Percentiles rank a stretch among this genome's conserved stretches.
Conservation (phyloP, 2,329 filamentous ascomycete genomes). For the Talaromyces verruculosus region DNA sequence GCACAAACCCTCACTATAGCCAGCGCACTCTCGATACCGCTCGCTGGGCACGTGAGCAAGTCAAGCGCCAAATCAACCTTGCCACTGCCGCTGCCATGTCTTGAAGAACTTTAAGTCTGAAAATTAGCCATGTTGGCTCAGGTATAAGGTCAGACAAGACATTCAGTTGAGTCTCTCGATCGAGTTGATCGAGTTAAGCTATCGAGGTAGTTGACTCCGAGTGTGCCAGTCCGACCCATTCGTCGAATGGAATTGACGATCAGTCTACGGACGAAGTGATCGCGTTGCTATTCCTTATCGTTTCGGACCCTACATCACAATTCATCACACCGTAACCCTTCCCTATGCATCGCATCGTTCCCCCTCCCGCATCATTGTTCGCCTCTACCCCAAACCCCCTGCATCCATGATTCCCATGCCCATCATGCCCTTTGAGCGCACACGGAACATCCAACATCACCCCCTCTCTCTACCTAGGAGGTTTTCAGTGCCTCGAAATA, state of each 20-base stretch:
- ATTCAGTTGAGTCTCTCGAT: not conserved
- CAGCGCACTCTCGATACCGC: constrained; percentile 87
- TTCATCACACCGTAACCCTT: constrained; percentile 15
- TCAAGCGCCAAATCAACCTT: constrained; percentile 73
- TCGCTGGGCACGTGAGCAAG: constrained; percentile 94
- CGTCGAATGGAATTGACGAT: not conserved
- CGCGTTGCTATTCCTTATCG: not conserved
- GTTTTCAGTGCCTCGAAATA: constrained; percentile 18
- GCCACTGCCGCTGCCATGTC: constrained; percentile 41
- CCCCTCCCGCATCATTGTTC: constrained; percentile 26
- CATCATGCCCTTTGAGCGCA: constrained; percentile 13
- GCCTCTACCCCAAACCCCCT: constrained; percentile 21
- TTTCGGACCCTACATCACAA: not conserved
- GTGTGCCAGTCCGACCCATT: not conserved
- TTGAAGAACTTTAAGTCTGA: constrained; percentile 27
- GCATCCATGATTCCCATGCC: constrained; percentile 19
- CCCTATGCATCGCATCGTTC: constrained; percentile 10
- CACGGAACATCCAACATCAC: constrained; percentile 15
- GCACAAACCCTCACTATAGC: constrained; percentile 82
- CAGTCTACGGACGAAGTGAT: not conserved
- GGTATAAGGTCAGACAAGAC: not conserved
- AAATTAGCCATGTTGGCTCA: not conserved
- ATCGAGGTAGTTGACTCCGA: constrained; percentile 5
- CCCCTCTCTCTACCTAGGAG: constrained; percentile 6
- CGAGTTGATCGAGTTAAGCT: constrained; percentile 1